phyloP scores from a whole-genome alignment of 352 stramenopile genomes.

The Globisporangium echinulatum region DNA sequence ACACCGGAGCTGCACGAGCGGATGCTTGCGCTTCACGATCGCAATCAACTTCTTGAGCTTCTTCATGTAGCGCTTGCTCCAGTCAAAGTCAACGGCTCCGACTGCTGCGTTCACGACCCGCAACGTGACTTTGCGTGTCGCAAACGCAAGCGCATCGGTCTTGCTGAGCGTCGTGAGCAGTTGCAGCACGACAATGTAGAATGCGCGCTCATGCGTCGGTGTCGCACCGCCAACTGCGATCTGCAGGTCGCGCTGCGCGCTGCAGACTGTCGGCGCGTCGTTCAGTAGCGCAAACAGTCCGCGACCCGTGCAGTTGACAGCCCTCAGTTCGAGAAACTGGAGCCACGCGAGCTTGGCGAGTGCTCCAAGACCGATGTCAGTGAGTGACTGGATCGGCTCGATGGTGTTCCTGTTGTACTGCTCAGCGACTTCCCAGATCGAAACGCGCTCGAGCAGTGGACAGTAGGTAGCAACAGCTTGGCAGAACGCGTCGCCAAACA shows the following conservation, averaged over 20 bases:
- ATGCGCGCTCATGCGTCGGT: slow-evolving; percentile 14
- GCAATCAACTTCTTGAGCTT: slow-evolving; percentile 17
- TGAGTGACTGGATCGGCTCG: slow-evolving; percentile 25
- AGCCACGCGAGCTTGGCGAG: slow-evolving; percentile 26
- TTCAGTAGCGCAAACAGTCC: slow-evolving; percentile 33
- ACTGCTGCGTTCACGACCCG: slow-evolving; percentile 21
- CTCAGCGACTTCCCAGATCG: slow-evolving; percentile 22
- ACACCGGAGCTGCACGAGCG: slow-evolving; percentile 19
- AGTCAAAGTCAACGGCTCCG: slow-evolving; percentile 19
- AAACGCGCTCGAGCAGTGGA: slow-evolving; percentile 28
- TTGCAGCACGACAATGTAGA: slow-evolving; percentile 25
- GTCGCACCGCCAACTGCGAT: slow-evolving; percentile 16
- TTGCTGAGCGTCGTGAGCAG: slow-evolving; percentile 20
- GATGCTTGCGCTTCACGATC: slow-evolving; percentile 18
- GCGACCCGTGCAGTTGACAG: slow-evolving; percentile 26
- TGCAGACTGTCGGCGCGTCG: slow-evolving; percentile 14
- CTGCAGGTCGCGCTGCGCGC: slow-evolving; percentile 22
- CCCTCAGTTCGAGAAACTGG: slow-evolving; percentile 20
- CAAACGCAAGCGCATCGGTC: slow-evolving; percentile 17
- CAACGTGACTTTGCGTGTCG: slow-evolving; percentile 25
- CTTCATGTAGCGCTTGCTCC: slow-evolving; percentile 31
- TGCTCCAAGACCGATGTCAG: slow-evolving; percentile 21
- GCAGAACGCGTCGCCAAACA: slow-evolving; percentile 34
- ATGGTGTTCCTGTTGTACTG: slow-evolving; percentile 20
- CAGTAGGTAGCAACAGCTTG: slow-evolving; percentile 15